Percentiles rank a stretch among this genome's conserved stretches.
These are phyloP conservation scores for Petunia hybrid DNA, from an alignment of 305 asterid genomes.

Conservation along the genomic window DNA sequence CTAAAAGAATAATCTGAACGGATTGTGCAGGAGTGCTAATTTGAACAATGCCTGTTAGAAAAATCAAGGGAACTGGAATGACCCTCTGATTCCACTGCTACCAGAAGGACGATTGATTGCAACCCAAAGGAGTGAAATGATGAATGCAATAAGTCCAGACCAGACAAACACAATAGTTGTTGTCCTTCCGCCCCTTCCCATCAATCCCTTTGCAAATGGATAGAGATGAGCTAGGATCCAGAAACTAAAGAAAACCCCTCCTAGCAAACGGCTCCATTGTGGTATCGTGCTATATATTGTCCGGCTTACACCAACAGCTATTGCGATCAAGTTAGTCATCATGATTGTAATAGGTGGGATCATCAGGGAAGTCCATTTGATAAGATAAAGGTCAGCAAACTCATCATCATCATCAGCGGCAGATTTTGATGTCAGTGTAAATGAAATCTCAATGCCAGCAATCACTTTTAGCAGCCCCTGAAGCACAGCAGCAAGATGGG, in stretches of 20 bases:
- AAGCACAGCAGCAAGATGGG: slow-evolving; percentile 64
- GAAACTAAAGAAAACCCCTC: slow-evolving; percentile 62
- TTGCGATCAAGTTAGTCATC: slow-evolving; percentile 56
- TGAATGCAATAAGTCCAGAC: slow-evolving; percentile 66
- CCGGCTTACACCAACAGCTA: slow-evolving; percentile 52
- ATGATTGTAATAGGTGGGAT: slow-evolving; percentile 37
- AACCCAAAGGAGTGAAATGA: slow-evolving; percentile 57
- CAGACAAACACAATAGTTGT: slow-evolving; percentile 61
- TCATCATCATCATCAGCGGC: slow-evolving; percentile 58
- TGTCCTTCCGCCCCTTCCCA: slow-evolving; percentile 67
- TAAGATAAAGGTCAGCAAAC: slow-evolving; percentile 52
- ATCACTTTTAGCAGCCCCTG: slow-evolving; percentile 63
- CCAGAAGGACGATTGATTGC: slow-evolving; percentile 48
- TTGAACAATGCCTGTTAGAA: no score
- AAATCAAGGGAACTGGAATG: slow-evolving; percentile 38
- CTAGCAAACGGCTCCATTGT: slow-evolving; percentile 59
- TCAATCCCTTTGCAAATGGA: slow-evolving; percentile 61
- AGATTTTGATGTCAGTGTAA: slow-evolving; percentile 57
- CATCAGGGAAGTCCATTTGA: slow-evolving; percentile 55
- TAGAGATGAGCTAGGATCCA: slow-evolving; percentile 68
- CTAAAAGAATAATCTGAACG: no score
- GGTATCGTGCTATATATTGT: slow-evolving; percentile 53
- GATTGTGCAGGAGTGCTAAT: no score
- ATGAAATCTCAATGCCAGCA: slow-evolving; percentile 31
- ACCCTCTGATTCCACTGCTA: slow-evolving; percentile 32